A percentile compares a stretch with the other conserved stretches of the same genome.
Conservation (phyloP, 2,329 filamentous ascomycete species). For the Sclerotinia sclerotiorum region DNA sequence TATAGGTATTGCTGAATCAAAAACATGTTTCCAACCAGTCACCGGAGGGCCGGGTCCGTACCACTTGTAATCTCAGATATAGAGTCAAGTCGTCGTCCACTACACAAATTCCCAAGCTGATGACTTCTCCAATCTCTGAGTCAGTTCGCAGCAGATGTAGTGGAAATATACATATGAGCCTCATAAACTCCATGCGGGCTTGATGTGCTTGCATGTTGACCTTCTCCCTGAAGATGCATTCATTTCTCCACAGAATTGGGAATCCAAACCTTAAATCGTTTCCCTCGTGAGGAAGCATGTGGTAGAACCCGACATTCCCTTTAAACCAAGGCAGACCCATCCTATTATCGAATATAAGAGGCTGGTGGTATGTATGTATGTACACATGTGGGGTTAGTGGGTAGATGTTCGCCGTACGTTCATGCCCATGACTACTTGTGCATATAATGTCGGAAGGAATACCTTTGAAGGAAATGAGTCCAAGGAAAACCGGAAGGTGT, state of each 20-base stretch:
- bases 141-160: neutral
- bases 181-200: neutral
- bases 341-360: conserved; percentile 14
- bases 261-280: neutral
- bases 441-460: conserved; percentile 16
- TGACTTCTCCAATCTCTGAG: neutral
- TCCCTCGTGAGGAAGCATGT: neutral
- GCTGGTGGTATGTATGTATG: conserved; percentile 11
- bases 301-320: neutral
- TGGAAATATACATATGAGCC: neutral
- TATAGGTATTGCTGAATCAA: neutral
- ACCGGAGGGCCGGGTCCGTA: neutral
- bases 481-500: neutral
- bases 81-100: neutral
- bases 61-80: neutral
- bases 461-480: neutral
- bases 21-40: neutral
- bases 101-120: neutral
- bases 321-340: neutral
- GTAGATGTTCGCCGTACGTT: conserved; percentile 16
- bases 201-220: neutral
- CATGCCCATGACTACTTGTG: conserved; percentile 21
- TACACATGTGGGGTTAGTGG: conserved; percentile 5
- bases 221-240: neutral
- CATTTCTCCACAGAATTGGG: neutral